A percentile compares a stretch with the other conserved stretches of the same genome.
These are phyloP conservation scores for Globisporangium alternatum DNA, from an alignment of 352 stramenopile species.

Conservation along the genomic window DNA sequence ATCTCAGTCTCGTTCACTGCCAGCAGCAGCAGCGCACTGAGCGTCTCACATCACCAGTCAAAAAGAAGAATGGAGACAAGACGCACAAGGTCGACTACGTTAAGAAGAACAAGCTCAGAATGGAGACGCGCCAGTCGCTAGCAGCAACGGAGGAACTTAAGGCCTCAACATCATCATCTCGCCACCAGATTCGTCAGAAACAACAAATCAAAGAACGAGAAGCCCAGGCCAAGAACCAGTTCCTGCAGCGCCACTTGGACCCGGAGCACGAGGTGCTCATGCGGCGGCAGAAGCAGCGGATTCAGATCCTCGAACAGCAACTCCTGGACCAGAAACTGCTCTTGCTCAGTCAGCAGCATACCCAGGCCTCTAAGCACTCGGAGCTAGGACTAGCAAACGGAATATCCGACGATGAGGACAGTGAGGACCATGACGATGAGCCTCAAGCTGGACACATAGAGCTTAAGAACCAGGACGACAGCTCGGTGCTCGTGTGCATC, in stretches of 20 bases:
- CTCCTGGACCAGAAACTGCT: slow-evolving; percentile 57
- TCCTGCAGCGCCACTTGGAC: slow-evolving; percentile 12
- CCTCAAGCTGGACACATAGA: background rate
- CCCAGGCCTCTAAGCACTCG: background rate
- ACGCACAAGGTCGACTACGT: background rate
- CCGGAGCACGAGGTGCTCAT: slow-evolving; percentile 23
- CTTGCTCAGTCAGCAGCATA: slow-evolving; percentile 23
- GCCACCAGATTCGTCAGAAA: background rate
- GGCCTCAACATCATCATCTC: background rate
- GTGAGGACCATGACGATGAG: background rate
- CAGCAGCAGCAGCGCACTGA: slow-evolving; percentile 17
- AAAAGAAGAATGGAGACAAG: background rate
- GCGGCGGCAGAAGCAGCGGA: slow-evolving; percentile 47
- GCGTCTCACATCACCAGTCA: background rate
- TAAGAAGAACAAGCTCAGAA: slow-evolving; percentile 6
- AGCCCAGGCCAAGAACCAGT: slow-evolving; percentile 1
- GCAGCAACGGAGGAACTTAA: background rate
- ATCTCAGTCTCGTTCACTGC: slow-evolving; percentile 37
- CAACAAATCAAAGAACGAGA: slow-evolving; percentile 6
- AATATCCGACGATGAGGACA: slow-evolving; percentile 7
- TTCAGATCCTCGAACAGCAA: slow-evolving; percentile 62
- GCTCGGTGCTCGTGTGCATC: slow-evolving; percentile 14
- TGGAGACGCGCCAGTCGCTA: background rate
- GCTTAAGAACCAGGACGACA: background rate
- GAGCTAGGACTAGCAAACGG: background rate